Base-by-base conservation (phyloP, 2,329 filamentous ascomycete species). In the Aspergillus pseudotamarii region DNA sequence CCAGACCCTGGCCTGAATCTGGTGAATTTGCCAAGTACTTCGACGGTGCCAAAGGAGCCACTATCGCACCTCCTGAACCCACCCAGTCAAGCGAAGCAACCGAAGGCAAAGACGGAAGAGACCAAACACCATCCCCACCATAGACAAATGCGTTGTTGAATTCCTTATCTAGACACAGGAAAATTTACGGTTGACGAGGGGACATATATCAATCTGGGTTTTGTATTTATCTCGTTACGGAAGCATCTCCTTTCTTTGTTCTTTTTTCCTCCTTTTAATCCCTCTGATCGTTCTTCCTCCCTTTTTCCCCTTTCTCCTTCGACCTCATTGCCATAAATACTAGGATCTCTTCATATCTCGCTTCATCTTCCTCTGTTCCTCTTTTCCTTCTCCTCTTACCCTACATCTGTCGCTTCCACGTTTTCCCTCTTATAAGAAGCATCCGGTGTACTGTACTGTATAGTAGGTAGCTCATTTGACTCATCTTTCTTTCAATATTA, bases 11-110 rank as follows among this genome's bases (percentile, higher is more conserved):
- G 72, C 89, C 91, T 46, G 94, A 98, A 72, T 85, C 87, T 64
- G 90, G 91, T 72, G 94, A 98, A 73, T 98, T 99, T 79, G 84
- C 90, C 73, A 97, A 97, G 84, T 99, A 96, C 83, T 99, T 99
- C 78, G 84, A 85, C 71, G 86, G 85, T 63, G 82, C 75, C 26
- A 75, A 71, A 8, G 76, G 76, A 16, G 68, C 77, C 72, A 86
- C 84, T 72, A 86, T 85, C 71, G 82, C 87, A 19, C 87, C 89
- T 2, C 76, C 74, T 2, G 75, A 76, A 60, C 73, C 74, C 50
- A 41, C 66, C 41, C 51, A 59, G 60, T 84, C 87, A 36, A 68
- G 64, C 10, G 72, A 75, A 53, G 66, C 66, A 55, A 86, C 86
- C 45, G 83, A 69, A 26, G 74, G 72, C 58, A 77, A 78, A 65